Evolutionary conservation across 176 grass and related monocot species (phyloP), one percentile per base, ranked within the genome.

Genomic region (Dendrocalamus sinicus): DNA sequence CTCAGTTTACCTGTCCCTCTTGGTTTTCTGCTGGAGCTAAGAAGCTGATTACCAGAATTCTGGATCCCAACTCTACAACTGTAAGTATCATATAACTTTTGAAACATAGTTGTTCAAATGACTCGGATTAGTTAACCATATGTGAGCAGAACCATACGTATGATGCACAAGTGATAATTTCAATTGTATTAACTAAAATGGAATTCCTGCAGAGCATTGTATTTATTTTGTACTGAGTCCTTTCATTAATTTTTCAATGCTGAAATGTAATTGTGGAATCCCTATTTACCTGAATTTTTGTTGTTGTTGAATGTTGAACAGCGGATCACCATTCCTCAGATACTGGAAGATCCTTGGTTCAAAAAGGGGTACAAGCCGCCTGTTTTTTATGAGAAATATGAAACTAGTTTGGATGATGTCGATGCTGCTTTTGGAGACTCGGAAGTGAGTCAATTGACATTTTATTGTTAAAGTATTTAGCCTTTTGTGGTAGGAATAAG

Each of bases 291-390:
- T 75, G 11, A 1, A 2, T 51, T 82, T 88, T 15, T 32, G 19
- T 60, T 73, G 41, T 66, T 85, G 32, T 83, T 79, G 23, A 22
- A 37, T 85, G 24, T 68, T 78, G 61, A 72, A 41, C 90, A 99
- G 96, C 85, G 96, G 15, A 91, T 96, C 76, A 94, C 79, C 62
- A 99, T 99, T 86, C 20, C 94, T 81, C 78, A 96, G 51, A 96
- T 96, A 91, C 80, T 99, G 85, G 92, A 96, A 60, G 90, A 99
- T 89, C 89, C 93, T 86, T 99, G 96, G 96, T 99, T 99, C 88
- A 94, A 82, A 86, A 99, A 96, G 88, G 93, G 90, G 75, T 92
- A 96, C 79, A 99, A 87, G 35, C 92, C 94, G 39, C 94, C 93
- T 40, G 79, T 93, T 64, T 99, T 96, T 80, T 84, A 99, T 9